Percentiles rank a stretch among this genome's conserved stretches.
phyloP scores from a whole-genome alignment of 129 eudicot genomes.

The Dittrichia graveolens region DNA sequence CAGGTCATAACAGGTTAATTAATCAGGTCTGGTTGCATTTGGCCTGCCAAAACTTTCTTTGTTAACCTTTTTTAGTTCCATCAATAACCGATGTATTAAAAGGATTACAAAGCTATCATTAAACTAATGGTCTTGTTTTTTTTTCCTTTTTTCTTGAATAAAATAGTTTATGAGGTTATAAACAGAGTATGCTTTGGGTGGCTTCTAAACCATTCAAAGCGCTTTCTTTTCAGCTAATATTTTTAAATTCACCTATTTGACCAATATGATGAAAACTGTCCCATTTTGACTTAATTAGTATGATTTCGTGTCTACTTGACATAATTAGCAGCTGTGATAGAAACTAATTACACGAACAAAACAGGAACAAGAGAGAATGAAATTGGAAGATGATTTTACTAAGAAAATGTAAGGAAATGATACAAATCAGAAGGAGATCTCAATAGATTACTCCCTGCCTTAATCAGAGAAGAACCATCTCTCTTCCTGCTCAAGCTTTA shows the following conservation, averaged over 20 bases:
- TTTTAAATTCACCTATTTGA: not conserved
- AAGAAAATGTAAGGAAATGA: too few species aligned
- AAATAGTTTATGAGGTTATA: not conserved
- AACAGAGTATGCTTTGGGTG: conserved; percentile 2
- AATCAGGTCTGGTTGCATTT: not conserved
- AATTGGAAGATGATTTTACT: too few species aligned
- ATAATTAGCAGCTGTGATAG: not conserved
- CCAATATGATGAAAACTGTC: not conserved
- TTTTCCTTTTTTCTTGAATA: not conserved
- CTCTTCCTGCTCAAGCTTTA: too few species aligned
- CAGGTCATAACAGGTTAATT: not conserved
- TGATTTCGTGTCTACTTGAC: not conserved
- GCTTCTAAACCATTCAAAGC: not conserved
- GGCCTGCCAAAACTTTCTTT: not conserved
- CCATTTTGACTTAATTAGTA: not conserved
- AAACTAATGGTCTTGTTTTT: not conserved
- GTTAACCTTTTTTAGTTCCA: not conserved
- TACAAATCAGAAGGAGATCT: too few species aligned
- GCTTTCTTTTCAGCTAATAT: not conserved
- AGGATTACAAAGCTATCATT: not conserved
- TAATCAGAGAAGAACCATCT: too few species aligned
- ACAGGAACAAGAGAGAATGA: too few species aligned
- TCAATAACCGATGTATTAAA: not conserved
- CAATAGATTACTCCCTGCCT: too few species aligned
- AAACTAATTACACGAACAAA: too few species aligned